Percentiles rank a stretch among this genome's conserved stretches.
Evolutionary conservation across 306 rosid species (phyloP).

Genomic region (Malus orientalis): DNA sequence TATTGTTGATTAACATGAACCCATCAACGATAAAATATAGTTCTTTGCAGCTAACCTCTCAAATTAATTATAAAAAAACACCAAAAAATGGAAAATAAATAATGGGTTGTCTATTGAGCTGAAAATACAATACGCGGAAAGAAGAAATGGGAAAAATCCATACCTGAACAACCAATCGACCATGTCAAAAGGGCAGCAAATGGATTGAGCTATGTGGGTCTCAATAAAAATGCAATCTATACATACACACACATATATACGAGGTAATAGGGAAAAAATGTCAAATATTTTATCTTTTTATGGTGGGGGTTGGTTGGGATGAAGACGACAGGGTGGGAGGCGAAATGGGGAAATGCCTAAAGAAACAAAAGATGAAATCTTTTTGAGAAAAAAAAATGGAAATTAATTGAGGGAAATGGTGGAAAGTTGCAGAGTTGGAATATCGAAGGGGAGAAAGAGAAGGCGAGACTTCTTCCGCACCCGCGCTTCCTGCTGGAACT

Average conservation of each 20-base stretch:
- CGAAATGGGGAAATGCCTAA: slow-evolving; percentile 20
- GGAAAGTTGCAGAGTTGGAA: slow-evolving; percentile 25
- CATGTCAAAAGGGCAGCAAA: slow-evolving; percentile 16
- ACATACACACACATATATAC: background rate
- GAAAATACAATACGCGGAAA: background rate
- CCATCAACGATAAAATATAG: slow-evolving; percentile 16
- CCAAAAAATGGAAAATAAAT: background rate
- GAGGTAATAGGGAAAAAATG: background rate
- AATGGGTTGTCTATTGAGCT: background rate
- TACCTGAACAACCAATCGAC: slow-evolving; percentile 34
- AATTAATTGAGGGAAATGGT: background rate
- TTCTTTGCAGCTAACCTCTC: slow-evolving; percentile 3
- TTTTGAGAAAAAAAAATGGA: background rate
- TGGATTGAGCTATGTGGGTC: slow-evolving; percentile 10
- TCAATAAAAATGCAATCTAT: background rate
- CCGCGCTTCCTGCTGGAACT: slow-evolving; percentile 29
- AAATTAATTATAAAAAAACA: slow-evolving; percentile 2
- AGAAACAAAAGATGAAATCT: background rate
- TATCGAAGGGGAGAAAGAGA: slow-evolving; percentile 29
- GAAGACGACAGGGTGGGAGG: slow-evolving; percentile 44
- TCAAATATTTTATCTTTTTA: background rate
- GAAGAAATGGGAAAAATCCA: slow-evolving; percentile 14
- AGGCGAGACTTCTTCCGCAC: slow-evolving; percentile 34
- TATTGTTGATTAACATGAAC: slow-evolving; percentile 3
- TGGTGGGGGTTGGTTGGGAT: slow-evolving; percentile 19